Base-by-base conservation (phyloP, 2,329 filamentous ascomycete species). In the Apiospora sp. region DNA sequence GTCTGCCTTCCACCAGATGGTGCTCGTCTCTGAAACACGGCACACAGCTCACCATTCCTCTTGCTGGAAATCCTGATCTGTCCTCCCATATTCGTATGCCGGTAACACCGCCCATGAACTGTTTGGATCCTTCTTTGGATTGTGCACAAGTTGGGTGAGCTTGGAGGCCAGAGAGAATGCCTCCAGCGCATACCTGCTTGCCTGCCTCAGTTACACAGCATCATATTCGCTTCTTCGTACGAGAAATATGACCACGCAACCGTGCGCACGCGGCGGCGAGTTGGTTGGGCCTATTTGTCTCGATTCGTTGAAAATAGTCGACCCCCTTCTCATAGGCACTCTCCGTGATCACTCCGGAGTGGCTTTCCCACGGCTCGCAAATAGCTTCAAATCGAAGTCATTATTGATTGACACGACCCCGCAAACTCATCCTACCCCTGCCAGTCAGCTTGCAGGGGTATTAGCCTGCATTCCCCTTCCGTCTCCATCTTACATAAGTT, bases 171-270 rank as follows among this genome's bases (percentile, higher is more conserved):
- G 34, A 24, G 30, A 54, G 51, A 61, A 54, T 70, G 49, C 69
- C 24, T 44, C 22, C 16, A 30, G 69, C 67, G 58, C 58, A 64
- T 41, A 41, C 58, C 58, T 64, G 75, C 75, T 75, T 75, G 76
- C 74, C 72, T 44, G 72, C 71, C 67, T 68, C 51, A 30, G 67
- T 46, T 48, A 46, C 67, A 68, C 67, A 64, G 22, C 58, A n/a
- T 64, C 34, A n/a, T 64, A 8, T 41, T 64, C 58, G 58, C 58
- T 64, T 41, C 58, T 64, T 64, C 58, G 30, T 64, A 64, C 58
- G 58, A 41, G 12, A 37, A 64, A 41, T 14, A 19, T 14, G 58
- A 22, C 58, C 58, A 64, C 58, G 58, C 34, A 64, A 41, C 58
- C n/a, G 41, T n/a, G 34, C 58, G 34, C 34, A n/a, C 34, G 34